Conservation (phyloP, 495 filamentous ascomycete species). For the Penicillium pancosmium region DNA sequence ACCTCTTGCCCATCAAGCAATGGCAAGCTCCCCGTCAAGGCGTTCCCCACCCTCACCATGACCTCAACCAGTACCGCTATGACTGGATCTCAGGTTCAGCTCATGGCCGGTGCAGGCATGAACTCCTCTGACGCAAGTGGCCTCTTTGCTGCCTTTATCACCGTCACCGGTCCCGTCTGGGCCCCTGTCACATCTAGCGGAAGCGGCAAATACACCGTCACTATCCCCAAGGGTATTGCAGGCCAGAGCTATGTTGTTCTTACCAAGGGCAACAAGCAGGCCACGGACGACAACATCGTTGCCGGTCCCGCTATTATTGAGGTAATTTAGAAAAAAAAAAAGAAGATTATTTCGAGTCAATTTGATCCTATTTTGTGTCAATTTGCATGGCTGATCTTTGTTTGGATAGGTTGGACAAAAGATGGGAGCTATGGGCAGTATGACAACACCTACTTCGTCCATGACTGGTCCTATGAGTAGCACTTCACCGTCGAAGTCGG, state of each 20-base stretch:
- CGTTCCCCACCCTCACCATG: constrained; percentile 51
- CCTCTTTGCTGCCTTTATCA: constrained; percentile 38
- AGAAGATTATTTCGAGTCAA: not conserved
- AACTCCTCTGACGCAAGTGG: constrained; percentile 2
- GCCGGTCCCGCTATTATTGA: constrained; percentile 42
- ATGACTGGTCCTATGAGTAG: constrained; percentile 13
- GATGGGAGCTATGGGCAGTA: constrained; percentile 5
- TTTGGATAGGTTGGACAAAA: constrained; percentile 13
- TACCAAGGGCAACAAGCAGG: constrained; percentile 26
- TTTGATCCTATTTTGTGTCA: not conserved
- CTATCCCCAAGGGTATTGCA: constrained; percentile 33
- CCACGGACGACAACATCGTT: constrained; percentile 33
- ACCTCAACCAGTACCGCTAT: constrained; percentile 11
- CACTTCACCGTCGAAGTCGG: constrained; percentile 5
- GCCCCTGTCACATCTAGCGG: constrained; percentile 25
- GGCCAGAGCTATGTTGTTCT: constrained; percentile 45
- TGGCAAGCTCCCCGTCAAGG: constrained; percentile 57
- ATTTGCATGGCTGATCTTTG: constrained; percentile 13
- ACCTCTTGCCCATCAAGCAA: constrained; percentile 56
- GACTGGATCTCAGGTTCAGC: constrained; percentile 17
- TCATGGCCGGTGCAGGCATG: constrained; percentile 22
- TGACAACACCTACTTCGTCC: constrained; percentile 9
- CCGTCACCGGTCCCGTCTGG: constrained; percentile 42
- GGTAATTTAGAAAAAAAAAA: constrained; percentile 25
- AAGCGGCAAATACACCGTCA: constrained; percentile 35